phyloP scores from a whole-genome alignment of 2,329 filamentous ascomycete species.

The Didymellaceae sp. region DNA sequence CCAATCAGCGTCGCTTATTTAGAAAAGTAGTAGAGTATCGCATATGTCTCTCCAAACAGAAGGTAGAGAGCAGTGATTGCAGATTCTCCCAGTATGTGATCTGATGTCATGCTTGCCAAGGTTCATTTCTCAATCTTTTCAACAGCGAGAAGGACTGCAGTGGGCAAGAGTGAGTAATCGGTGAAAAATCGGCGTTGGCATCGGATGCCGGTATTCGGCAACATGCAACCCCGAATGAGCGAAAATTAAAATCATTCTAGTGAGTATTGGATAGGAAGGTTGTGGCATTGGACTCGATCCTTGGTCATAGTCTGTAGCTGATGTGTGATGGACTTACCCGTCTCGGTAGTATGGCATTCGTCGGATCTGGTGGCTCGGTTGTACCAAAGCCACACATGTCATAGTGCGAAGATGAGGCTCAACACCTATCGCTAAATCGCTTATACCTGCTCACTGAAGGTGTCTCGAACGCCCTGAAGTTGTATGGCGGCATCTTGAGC shows the following conservation, averaged over 20 bases:
- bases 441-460: neutral
- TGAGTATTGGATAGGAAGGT: neutral
- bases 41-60: too few relatives aligned
- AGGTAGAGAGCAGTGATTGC: too few relatives aligned
- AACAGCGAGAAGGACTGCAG: neutral
- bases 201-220: constrained; percentile 13
- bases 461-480: constrained; percentile 4
- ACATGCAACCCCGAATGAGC: neutral
- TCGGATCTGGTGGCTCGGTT: neutral
- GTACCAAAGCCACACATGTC: constrained; percentile 11
- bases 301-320: neutral
- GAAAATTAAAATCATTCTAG: neutral
- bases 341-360: neutral
- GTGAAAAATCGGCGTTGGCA: constrained; percentile 9
- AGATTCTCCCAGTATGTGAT: too few relatives aligned
- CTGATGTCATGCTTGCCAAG: neutral
- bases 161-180: constrained; percentile 11
- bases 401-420: constrained; percentile 1
- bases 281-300: neutral
- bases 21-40: too few relatives aligned
- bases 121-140: neutral
- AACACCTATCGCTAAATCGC: constrained; percentile 4
- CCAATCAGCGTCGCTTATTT: too few relatives aligned
- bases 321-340: neutral
- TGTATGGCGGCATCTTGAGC: neutral